Base-by-base conservation (phyloP, 225 moss, liverwort and hornwort genomes). In the Lunularia cruciata region DNA sequence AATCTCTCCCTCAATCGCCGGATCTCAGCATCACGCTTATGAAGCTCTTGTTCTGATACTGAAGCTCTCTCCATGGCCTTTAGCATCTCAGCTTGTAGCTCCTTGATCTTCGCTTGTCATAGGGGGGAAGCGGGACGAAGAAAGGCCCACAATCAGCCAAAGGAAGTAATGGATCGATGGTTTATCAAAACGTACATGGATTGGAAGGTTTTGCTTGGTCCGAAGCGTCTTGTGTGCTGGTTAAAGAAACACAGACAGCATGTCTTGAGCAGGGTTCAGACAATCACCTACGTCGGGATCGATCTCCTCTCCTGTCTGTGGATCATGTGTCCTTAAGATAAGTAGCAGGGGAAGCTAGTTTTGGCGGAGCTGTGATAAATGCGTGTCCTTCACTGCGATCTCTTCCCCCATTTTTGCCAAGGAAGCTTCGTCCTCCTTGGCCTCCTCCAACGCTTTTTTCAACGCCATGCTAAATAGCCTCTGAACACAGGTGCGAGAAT, bases 401-500 rank as follows among this genome's bases (percentile, higher is more conserved):
- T 87, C 88, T 13, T 80, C 72, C 77, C 85, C 88, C 76, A 95
- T 58, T 8, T 79, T 82, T 45, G 88, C 86, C 45, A 89, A 71
- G 57, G 77, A 83, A 14, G 82, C 85, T 70, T 91, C 94, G 47
- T 95, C 94, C 70, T 95, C 83, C 73, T 88, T 80, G 28, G 89
- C 91, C 67, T 89, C 94, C 73, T 89, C 88, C 42, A 91, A 68
- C 39, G 89, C 87, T 54, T 86, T 95, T 47, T 84, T 86, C 67
- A 95, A 71, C 76, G 91, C 91, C 68, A 81, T 79, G 51, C 89
- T 89, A 71, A 95, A 80, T 33, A 89, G 65, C 72, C 83, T 91
- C 94, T 95, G 83, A 63, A 76, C 20, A 20, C 25, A 48, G 4
- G 5, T 48, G 15, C 28, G 6, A 54, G n/a, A 15, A 60, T 10